These are phyloP conservation scores for Chrysoporthe deuterocubensis DNA, from an alignment of 2,329 filamentous ascomycete genomes.

Conservation along the genomic window DNA sequence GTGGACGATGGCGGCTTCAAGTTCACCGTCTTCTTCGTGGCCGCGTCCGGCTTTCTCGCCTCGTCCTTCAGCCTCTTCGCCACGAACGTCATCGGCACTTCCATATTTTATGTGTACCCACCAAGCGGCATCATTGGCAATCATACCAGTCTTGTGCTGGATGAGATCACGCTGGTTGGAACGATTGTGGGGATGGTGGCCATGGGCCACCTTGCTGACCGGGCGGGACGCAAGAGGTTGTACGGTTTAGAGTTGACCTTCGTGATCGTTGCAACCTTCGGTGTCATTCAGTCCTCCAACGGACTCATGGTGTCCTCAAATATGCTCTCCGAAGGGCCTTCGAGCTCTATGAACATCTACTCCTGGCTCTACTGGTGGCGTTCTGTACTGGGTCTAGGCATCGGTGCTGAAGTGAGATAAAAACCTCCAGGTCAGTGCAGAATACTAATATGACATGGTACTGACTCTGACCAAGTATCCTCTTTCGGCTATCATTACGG, in stretches of 20 bases:
- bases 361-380: constrained; percentile 33
- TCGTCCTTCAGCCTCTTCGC: constrained; percentile 38
- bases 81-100: constrained; percentile 36
- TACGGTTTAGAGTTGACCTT: constrained; percentile 29
- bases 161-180: constrained; percentile 18
- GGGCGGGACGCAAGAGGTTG: constrained; percentile 28
- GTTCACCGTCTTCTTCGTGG: constrained; percentile 35
- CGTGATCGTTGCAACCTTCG: constrained; percentile 28
- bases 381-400: constrained; percentile 34
- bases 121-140: background rate
- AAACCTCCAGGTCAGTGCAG: background rate
- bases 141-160: constrained; percentile 24
- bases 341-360: constrained; percentile 35
- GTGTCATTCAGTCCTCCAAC: constrained; percentile 26
- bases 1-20: constrained; percentile 34
- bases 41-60: constrained; percentile 36
- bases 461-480: constrained; percentile 33
- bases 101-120: constrained; percentile 35
- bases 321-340: background rate
- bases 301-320: constrained; percentile 10
- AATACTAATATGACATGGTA: background rate
- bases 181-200: constrained; percentile 27
- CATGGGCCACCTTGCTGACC: constrained; percentile 27
- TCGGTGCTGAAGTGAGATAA: constrained; percentile 36
- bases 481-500: constrained; percentile 36